Conservation (phyloP, 2,329 filamentous ascomycete species). For the Alternaria gaisen region DNA sequence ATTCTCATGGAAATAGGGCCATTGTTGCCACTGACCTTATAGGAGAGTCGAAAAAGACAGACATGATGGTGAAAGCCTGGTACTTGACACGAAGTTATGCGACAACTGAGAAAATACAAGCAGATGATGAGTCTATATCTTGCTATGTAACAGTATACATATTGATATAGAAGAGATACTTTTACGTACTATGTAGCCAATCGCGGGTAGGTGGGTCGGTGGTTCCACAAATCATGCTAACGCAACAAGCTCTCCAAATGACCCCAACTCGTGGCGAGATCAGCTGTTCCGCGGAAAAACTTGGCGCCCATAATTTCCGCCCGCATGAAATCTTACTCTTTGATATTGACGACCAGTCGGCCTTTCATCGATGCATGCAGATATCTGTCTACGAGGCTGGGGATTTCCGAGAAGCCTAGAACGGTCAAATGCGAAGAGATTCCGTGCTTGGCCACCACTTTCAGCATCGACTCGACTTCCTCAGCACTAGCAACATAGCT, state of each 20-base stretch:
- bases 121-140: background rate
- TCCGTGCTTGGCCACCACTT: conserved; percentile 29
- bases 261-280: conserved; percentile 24
- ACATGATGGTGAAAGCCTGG: conserved; percentile 25
- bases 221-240: conserved; percentile 16
- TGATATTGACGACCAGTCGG: conserved; percentile 32
- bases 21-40: conserved; percentile 25
- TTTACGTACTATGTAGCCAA: conserved; percentile 25
- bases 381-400: conserved; percentile 30
- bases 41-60: conserved; percentile 42
- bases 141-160: background rate
- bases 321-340: background rate
- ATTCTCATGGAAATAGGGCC: too few species aligned
- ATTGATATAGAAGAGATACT: background rate
- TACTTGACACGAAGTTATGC: background rate
- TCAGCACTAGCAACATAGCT: conserved; percentile 37
- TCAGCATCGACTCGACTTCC: conserved; percentile 37
- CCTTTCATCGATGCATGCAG: conserved; percentile 34
- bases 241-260: conserved; percentile 26
- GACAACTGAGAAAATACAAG: background rate
- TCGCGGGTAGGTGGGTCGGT: conserved; percentile 3
- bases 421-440: conserved; percentile 35
- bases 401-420: conserved; percentile 33
- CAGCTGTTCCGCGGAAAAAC: background rate
- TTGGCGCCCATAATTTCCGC: background rate